Evolutionary conservation across 2,329 filamentous ascomycete genomes (phyloP), one percentile per base, ranked within the genome.

Genomic region (Clarireedia sp.): DNA sequence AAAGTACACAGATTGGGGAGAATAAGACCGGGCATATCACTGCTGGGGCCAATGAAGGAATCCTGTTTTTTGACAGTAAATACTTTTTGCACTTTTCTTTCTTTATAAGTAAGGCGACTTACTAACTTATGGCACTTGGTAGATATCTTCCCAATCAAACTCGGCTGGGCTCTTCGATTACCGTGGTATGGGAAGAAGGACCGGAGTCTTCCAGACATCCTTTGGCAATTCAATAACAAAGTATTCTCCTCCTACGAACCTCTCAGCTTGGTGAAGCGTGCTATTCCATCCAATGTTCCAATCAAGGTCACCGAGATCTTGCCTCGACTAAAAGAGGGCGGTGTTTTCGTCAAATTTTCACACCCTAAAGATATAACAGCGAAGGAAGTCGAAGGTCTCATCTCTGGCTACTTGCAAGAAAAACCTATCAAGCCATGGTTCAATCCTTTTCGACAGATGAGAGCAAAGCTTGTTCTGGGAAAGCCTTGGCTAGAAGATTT

Each of bases 401-500:
- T 96, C 3, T 74, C 78, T 23, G 73, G 81, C 33, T 78, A 86
- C 60, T 75, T 97, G 1, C 74, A 79, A 55, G 76, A 89, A 57
- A 78, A 85, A 16, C 86, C 86, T 0, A 80, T 95, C 38, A 89
- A 84, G 58, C 91, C 92, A 2, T 95, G 91, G 88, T 96, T 94
- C 75, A 95, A 86, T 63, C 90, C 90, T 0, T 85, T 96, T 61
- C 78, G 82, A 21, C 73, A 79, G 14, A 85, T 95, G 55, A 79
- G 81, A 48, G 83, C 84, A 3, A 83, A 83, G 23, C 74, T 90
- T 6, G 94, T 99, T 2, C 78, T 82, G 54, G 94, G 94, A 9
- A 82, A 85, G 21, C 94, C 94, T 0, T 99, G 94, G 94, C 79
- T 97, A 2, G 94, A 97, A 67, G 94, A 99, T 68, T 74, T 99